These are phyloP conservation scores for Pleurotus giganteus DNA, from an alignment of 768 basidiomycete species.

Conservation along the genomic window DNA sequence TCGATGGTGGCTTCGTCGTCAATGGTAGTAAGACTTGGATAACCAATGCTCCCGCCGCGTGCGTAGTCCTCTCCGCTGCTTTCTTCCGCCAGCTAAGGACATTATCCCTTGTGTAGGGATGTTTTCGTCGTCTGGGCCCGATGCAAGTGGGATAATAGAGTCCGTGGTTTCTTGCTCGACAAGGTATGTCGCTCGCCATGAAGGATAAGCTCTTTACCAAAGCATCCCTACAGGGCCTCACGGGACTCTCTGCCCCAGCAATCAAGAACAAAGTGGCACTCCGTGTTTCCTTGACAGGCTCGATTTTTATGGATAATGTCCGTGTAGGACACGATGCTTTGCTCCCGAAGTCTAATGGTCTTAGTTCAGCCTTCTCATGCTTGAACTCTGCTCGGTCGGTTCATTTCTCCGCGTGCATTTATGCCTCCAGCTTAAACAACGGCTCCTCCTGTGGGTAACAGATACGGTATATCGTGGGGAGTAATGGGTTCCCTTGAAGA, in stretches of 20 bases:
- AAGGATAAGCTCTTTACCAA: neutral
- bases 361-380: slow-evolving; percentile 88
- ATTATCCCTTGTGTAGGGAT: slow-evolving; percentile 47
- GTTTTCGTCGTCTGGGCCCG: slow-evolving; percentile 92
- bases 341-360: slow-evolving; percentile 73
- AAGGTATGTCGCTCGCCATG: slow-evolving; percentile 50
- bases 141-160: slow-evolving; percentile 90
- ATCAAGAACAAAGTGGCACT: slow-evolving; percentile 95
- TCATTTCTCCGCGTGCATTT: slow-evolving; percentile 1
- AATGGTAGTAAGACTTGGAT: slow-evolving; percentile 99
- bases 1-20: slow-evolving; percentile 80
- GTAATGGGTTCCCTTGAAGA: slow-evolving; percentile 96
- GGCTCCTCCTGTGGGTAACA: slow-evolving; percentile 18
- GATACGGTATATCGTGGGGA: slow-evolving; percentile 92
- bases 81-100: slow-evolving; percentile 10
- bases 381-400: slow-evolving; percentile 79
- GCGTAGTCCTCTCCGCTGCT: slow-evolving; percentile 26
- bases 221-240: slow-evolving; percentile 52
- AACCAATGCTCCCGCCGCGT: slow-evolving; percentile 90
- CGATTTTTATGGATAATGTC: slow-evolving; percentile 92
- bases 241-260: slow-evolving; percentile 78
- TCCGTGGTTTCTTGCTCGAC: slow-evolving; percentile 89
- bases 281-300: slow-evolving; percentile 79
- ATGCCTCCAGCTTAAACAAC: neutral
- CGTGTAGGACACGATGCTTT: slow-evolving; percentile 70